These are phyloP conservation scores for Beauveria australis DNA, from an alignment of 2,329 filamentous ascomycete species.

Conservation along the genomic window DNA sequence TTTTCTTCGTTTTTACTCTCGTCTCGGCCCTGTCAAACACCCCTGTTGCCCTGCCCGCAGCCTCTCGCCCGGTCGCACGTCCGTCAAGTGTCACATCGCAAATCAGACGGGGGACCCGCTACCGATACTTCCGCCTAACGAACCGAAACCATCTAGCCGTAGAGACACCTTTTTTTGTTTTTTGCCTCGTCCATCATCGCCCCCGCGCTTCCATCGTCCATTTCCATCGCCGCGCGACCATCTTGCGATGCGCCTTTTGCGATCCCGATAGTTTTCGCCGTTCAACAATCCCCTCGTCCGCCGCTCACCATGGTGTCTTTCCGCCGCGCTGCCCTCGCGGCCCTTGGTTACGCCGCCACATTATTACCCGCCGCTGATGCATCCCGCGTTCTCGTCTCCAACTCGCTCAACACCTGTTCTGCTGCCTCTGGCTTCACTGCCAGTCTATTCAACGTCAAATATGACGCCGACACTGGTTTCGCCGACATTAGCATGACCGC, in stretches of 20 bases:
- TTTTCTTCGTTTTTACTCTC: not conserved
- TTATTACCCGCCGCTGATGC: constrained; percentile 42
- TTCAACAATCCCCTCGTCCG: not conserved
- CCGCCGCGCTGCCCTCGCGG: constrained; percentile 21
- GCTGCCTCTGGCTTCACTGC: constrained; percentile 72
- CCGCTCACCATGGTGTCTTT: constrained; percentile 3
- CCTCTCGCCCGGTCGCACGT: not conserved
- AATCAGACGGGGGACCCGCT: constrained; percentile 1
- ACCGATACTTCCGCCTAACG: constrained; percentile 1
- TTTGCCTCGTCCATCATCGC: constrained; percentile 8
- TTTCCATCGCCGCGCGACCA: not conserved
- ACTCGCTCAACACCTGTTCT: constrained; percentile 72
- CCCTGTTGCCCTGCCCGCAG: not conserved
- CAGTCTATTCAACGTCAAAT: constrained; percentile 72
- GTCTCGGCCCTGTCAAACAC: not conserved
- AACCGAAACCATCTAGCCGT: not conserved
- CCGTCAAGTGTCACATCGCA: constrained; percentile 4
- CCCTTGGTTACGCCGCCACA: constrained; percentile 27
- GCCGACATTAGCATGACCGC: constrained; percentile 65
- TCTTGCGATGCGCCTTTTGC: constrained; percentile 2
- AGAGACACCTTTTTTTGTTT: not conserved
- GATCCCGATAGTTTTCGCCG: not conserved
- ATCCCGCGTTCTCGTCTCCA: constrained; percentile 57
- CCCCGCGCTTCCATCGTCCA: not conserved
- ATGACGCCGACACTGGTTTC: constrained; percentile 61